Evolutionary conservation across 2,329 filamentous ascomycete genomes (phyloP), one percentile per base, ranked within the genome.

Genomic region (Aureobasidium vineae): DNA sequence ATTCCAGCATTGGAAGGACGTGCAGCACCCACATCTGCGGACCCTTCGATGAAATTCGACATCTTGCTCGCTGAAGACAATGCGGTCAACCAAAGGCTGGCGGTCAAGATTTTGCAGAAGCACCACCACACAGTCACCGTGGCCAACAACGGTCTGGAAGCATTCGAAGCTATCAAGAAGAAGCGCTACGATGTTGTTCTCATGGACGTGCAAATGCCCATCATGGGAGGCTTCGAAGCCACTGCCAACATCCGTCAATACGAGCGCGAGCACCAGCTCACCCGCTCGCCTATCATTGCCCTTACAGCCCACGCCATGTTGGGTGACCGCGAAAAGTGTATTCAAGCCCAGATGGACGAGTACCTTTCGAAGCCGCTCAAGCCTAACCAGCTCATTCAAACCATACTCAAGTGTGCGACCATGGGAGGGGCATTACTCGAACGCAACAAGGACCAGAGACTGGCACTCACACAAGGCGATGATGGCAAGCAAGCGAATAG

Each of bases 161-260:
- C 95, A 1, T 88, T 98, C 16, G 90, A 97, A 75, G 88, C 90
- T n/a, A 88, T 97, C 72, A 93, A 96, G 83, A 87, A 89, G 76
- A 94, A 90, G 80, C 90, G 91, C 75, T 99, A 96, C 76, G 95
- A 99, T 77, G 91, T 97, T 69, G 95, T 99, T 70, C 84, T 99
- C 57, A 99, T 99, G 95, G 95, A 99, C 75, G 95, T 99, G 21
- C 95, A 98, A 77, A 99, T 99, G 95, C 95, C 95, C n/a, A 90
- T 98, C 73, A 98, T 98, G 93, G 95, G 95, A 75, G 95, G 95
- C 52, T 98, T 99, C 75, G 95, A 99, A 79, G 93, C 95, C 16
- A 99, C 95, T 5, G 91, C 88, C 71, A 97, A 97, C 82, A 99
- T 99, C 71, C 88, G 95, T 73, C 92, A 97, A 77, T 98, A 94